Evolutionary conservation across 306 rosid species (phyloP), one percentile per base, ranked within the genome.

Genomic region (Pyrus pyrifolia): DNA sequence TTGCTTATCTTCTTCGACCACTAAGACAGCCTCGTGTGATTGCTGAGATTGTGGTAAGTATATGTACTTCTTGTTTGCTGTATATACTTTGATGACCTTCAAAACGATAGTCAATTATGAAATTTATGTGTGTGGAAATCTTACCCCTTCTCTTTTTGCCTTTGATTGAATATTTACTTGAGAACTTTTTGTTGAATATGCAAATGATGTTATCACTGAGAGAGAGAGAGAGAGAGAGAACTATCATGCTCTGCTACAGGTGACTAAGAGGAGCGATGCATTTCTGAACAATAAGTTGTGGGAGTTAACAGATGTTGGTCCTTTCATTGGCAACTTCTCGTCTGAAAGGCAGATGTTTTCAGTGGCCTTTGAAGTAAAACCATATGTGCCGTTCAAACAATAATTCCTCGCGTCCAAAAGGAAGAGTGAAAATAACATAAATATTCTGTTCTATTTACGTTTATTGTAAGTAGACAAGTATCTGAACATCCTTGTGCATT

Each of bases 11-110:
- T 71, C 42, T 87, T 11, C 79, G 82, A 22, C 91, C 89, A 6
- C 60, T 87, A 17, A 68, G 87, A 72, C 91, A 87, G 72, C 91
- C 91, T 83, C 89, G 91, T 3, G 91, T 87, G 15, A 79, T 87
- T 70, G 89, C 91, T 18, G 91, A 87, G 86, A 90, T 90, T 81
- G 38, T 90, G 9, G 96, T 90, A 86, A 79, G 95, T 89, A n/a
- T 57, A 23, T 35, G 30, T 42, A 23, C 31, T 69, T n/a, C 18
- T 59, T 75, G 30, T 76, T 73, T 23, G 30, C 17, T 59, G n/a
- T 77, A 14, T 51, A 29, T 69, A 0, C 40, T 30, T 46, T 52
- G 29, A 59, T 58, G 12, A 67, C 35, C 66, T 30, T 55, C 29
- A 72, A 57, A 33, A 27, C 21, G 31, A 21, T 13, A 35, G 65